Evolutionary conservation across 768 basidiomycete species (phyloP), one percentile per base, ranked within the genome.

Genomic region (Rubroboletus satanas): DNA sequence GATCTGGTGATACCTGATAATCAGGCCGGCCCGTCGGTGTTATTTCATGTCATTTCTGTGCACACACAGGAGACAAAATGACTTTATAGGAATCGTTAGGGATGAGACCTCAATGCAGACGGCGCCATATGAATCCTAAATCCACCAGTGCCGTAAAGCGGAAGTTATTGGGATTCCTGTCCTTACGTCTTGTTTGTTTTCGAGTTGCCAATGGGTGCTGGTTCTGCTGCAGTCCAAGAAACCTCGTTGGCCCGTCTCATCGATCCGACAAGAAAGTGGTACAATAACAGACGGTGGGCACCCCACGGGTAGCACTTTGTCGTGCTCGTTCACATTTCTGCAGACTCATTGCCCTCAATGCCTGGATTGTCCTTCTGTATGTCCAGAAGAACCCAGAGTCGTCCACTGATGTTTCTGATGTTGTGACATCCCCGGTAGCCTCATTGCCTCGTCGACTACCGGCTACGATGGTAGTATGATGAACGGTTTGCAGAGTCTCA

Each of bases 401-500:
- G 11, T 31, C 11, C 23, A 51, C 18, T 14, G 21, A 32, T 23
- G 6, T 37, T 48, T 12, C 37, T 57, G 38, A 45, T 12, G 17
- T 5, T 7, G n/a, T 33, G 15, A 23, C 51, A 32, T 41, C 5
- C 11, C 49, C 23, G 48, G 23, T 51, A 85, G 84, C 44, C 79
- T 88, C 58, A 85, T 88, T 66, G 87, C 86, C 12, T 87, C 86
- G 17, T 85, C 85, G 11, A 86, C 83, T 35, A 87, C 84, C 66
- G 87, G 87, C 53, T 89, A 83, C 63, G 87, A 88, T 65, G 85
- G 85, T 53, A 83, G 81, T 67, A 83, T 88, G 82, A 87, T 88
- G 86, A 88, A 90, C 66, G 85, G 85, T 66, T 74, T 90, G 42
- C 88, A 90, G 68, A 83, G 83, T 47, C 74, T 89, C 56, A 58